Evolutionary conservation across 1,284 basidiomycete species (phyloP).

Genomic region (Mrakiaceae sp.): DNA sequence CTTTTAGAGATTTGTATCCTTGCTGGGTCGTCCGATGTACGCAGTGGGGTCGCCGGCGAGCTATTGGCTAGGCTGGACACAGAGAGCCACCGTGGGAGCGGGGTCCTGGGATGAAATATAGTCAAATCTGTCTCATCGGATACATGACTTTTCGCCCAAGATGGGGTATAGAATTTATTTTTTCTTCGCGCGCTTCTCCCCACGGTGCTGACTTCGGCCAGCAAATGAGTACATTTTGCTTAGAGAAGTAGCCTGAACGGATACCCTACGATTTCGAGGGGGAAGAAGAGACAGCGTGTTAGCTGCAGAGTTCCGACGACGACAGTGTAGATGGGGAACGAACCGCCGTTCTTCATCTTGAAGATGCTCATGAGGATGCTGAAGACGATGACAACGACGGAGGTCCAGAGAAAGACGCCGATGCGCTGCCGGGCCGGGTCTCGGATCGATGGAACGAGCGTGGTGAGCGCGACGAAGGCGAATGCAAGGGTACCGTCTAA

Average conservation of each 20-base stretch:
- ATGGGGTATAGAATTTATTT: too few species aligned
- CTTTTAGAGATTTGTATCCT: too few species aligned
- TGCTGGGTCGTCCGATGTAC: too few species aligned
- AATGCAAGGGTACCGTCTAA: slow-evolving; percentile 72
- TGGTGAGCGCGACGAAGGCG: slow-evolving; percentile 68
- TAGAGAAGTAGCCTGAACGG: slow-evolving; percentile 1
- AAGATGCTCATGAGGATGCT: slow-evolving; percentile 82
- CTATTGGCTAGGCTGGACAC: too few species aligned
- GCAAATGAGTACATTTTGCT: too few species aligned
- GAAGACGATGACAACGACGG: slow-evolving; percentile 70
- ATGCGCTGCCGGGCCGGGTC: slow-evolving; percentile 65
- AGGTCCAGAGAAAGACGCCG: slow-evolving; percentile 82
- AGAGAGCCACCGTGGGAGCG: too few species aligned
- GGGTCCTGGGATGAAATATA: too few species aligned
- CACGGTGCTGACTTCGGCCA: too few species aligned
- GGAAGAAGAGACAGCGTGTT: neutral
- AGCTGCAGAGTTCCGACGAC: neutral
- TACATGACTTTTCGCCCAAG: too few species aligned
- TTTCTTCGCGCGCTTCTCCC: too few species aligned
- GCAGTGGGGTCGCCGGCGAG: too few species aligned
- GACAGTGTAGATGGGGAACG: neutral
- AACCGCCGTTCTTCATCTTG: slow-evolving; percentile 69
- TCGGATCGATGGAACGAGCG: slow-evolving; percentile 67
- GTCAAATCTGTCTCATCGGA: too few species aligned
- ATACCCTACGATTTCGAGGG: neutral